Evolutionary conservation across 805 yeast genomes (phyloP).

Genomic region (Hanseniaspora jakobsenii): DNA sequence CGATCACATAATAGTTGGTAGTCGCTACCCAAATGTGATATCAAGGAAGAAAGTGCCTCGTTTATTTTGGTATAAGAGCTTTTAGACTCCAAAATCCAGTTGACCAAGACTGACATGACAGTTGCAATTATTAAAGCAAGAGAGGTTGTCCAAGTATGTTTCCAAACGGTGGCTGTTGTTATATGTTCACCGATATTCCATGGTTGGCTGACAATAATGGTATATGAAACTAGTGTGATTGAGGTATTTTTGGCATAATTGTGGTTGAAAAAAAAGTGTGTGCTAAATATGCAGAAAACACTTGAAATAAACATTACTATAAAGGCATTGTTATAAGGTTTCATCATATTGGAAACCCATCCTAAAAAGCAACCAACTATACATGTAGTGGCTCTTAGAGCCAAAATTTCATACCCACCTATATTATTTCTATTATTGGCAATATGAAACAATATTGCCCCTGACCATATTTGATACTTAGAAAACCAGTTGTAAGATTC

Average conservation of each 20-base stretch:
- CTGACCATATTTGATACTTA: slow-evolving; percentile 35
- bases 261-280: slow-evolving; percentile 29
- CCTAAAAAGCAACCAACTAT: slow-evolving; percentile 38
- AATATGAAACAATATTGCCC: slow-evolving; percentile 30
- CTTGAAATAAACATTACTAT: slow-evolving; percentile 34
- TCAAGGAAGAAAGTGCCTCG: slow-evolving; percentile 30
- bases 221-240: slow-evolving; percentile 32
- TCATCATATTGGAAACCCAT: slow-evolving; percentile 34
- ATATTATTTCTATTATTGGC: slow-evolving; percentile 34
- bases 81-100: slow-evolving; percentile 41
- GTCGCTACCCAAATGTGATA: slow-evolving; percentile 35
- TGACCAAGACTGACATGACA: slow-evolving; percentile 29
- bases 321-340: slow-evolving; percentile 29
- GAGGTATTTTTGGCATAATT: slow-evolving; percentile 35
- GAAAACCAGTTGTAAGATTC: slow-evolving; percentile 34
- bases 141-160: slow-evolving; percentile 32
- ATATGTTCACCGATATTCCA: slow-evolving; percentile 11
- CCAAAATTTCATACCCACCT: slow-evolving; percentile 28
- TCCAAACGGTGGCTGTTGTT: slow-evolving; percentile 24
- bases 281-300: slow-evolving; percentile 27
- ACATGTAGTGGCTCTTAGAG: slow-evolving; percentile 29
- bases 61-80: slow-evolving; percentile 34
- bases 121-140: slow-evolving; percentile 33
- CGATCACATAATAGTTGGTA: slow-evolving; percentile 39
- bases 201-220: slow-evolving; percentile 30